Evolutionary conservation across 352 stramenopile genomes (phyloP).

Genomic region (Pythium biforme): DNA sequence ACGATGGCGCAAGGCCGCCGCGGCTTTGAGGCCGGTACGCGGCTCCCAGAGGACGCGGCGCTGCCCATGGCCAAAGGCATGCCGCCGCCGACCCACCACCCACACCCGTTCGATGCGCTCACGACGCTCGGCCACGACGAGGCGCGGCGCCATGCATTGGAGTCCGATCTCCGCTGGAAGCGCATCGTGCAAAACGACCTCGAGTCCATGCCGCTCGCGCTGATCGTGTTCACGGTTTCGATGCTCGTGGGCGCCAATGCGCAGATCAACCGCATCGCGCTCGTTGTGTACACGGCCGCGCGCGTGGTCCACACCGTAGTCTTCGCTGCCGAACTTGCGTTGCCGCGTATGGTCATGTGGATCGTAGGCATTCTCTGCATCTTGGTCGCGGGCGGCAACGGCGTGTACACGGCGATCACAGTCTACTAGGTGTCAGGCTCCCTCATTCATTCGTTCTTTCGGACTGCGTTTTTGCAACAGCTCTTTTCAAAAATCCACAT

Average conservation of each 20-base stretch:
- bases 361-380: slow-evolving; percentile 26
- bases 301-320: slow-evolving; percentile 27
- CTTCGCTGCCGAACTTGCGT: slow-evolving; percentile 20
- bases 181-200: slow-evolving; percentile 38
- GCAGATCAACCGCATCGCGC: slow-evolving; percentile 9
- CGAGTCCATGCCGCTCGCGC: slow-evolving; percentile 32
- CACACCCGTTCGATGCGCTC: neutral
- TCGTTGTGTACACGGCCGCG: slow-evolving; percentile 27
- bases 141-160: slow-evolving; percentile 1
- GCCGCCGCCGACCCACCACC: neutral
- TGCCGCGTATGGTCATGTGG: slow-evolving; percentile 24
- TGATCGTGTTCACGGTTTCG: slow-evolving; percentile 21
- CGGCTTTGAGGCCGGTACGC: slow-evolving; percentile 47
- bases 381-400: slow-evolving; percentile 21
- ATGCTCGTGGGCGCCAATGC: slow-evolving; percentile 18
- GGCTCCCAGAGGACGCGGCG: slow-evolving; percentile 37
- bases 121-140: neutral
- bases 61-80: slow-evolving; percentile 15
- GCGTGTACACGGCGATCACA: slow-evolving; percentile 2
- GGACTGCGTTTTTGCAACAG: neutral
- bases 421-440: neutral
- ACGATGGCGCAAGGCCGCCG: slow-evolving; percentile 48
- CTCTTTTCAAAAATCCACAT: neutral
- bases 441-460: neutral
- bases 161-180: slow-evolving; percentile 32